These are phyloP conservation scores for Pseudognaphalium luteoalbum DNA, from an alignment of 129 eudicot species.

Conservation along the genomic window DNA sequence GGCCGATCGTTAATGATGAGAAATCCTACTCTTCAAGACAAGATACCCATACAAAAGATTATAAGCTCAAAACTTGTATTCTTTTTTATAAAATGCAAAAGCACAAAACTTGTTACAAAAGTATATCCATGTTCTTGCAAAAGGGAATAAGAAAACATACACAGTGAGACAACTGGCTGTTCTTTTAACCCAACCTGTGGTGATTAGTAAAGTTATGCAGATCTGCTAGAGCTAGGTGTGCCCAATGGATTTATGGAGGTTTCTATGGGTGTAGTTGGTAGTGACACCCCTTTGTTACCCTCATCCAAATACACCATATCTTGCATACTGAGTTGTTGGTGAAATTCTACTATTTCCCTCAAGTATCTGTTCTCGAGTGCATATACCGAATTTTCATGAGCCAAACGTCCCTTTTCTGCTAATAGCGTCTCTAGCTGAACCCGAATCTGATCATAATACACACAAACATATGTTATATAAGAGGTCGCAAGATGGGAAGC, in stretches of 20 bases:
- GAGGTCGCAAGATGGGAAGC: constrained; percentile 35
- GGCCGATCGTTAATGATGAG: too few species aligned
- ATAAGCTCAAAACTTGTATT: neutral
- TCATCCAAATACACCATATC: constrained; percentile 86
- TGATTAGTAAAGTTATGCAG: neutral
- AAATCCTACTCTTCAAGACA: constrained; percentile 2
- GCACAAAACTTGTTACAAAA: neutral
- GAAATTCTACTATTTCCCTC: constrained; percentile 83
- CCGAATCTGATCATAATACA: constrained; percentile 58
- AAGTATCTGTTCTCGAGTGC: constrained; percentile 76
- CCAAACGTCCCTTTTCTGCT: constrained; percentile 85
- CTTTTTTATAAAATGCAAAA: neutral
- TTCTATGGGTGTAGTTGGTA: constrained; percentile 33
- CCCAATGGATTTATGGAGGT: constrained; percentile 4
- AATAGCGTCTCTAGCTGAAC: constrained; percentile 81
- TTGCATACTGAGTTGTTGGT: constrained; percentile 81
- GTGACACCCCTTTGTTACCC: constrained; percentile 72
- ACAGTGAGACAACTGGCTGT: neutral
- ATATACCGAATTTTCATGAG: constrained; percentile 72
- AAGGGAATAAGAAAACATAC: neutral
- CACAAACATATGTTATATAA: constrained; percentile 26
- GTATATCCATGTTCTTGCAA: neutral
- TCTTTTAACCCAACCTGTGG: neutral
- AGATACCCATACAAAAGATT: neutral
- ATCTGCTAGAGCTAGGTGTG: neutral